phyloP scores from a whole-genome alignment of 164 flowering plant species.

The Piper betle region DNA sequence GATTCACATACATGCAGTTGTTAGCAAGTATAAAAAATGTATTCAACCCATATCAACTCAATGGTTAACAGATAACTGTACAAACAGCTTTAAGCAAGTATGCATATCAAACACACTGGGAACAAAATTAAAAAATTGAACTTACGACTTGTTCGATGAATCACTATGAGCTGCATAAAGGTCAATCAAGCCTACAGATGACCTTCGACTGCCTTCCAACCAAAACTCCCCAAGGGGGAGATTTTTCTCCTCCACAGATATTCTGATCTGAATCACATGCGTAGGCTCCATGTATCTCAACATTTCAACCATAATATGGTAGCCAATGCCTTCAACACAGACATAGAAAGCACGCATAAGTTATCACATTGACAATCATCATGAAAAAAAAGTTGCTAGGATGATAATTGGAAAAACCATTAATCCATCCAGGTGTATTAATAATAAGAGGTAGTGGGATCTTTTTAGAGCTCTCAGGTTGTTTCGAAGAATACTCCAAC shows the following conservation, averaged over 20 bases:
- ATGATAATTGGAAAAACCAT: no score
- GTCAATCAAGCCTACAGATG: conserved; percentile 33
- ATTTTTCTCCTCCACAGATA: conserved; percentile 50
- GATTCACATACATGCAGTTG: no score
- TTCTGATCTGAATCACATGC: conserved; percentile 79
- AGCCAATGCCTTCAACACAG: conserved; percentile 54
- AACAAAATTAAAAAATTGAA: no score
- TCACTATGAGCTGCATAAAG: conserved; percentile 53
- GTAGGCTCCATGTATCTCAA: conserved; percentile 56
- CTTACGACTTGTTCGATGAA: conserved; percentile 59
- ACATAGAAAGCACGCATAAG: neutral
- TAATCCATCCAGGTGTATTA: conserved; percentile 95
- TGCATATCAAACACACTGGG: no score
- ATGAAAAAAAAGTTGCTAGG: neutral
- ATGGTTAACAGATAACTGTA: no score
- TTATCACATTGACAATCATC: neutral
- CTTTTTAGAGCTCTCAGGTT: conserved; percentile 16
- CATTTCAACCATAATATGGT: conserved; percentile 65
- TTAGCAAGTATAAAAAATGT: no score
- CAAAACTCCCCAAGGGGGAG: conserved; percentile 76
- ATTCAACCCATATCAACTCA: no score
- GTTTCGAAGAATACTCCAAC: conserved; percentile 18
- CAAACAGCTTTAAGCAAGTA: neutral
- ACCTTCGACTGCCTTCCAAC: conserved; percentile 29
- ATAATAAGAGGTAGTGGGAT: conserved; percentile 59